A percentile compares a stretch with the other conserved stretches of the same genome.
Evolutionary conservation across 2,329 filamentous ascomycete species (phyloP).

Genomic region (Ustulina deusta): DNA sequence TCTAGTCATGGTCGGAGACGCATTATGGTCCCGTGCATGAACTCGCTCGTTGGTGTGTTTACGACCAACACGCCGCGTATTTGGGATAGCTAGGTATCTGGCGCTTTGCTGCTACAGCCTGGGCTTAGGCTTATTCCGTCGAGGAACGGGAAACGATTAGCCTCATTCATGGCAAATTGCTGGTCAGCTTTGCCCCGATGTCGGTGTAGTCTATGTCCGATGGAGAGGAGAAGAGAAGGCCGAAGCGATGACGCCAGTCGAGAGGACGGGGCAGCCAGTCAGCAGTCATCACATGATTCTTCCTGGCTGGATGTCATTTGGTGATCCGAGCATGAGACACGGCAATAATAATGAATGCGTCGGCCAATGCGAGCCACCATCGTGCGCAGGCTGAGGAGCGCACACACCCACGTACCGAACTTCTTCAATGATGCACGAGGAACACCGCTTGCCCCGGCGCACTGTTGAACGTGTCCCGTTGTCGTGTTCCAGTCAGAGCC

Average conservation of each 20-base stretch:
- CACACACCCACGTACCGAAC: slow-evolving; percentile 8
- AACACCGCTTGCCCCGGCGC: neutral
- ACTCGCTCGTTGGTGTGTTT: slow-evolving; percentile 31
- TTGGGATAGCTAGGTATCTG: slow-evolving; percentile 12
- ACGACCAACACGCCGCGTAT: slow-evolving; percentile 23
- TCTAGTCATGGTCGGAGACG: slow-evolving; percentile 2
- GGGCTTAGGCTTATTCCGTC: slow-evolving; percentile 13
- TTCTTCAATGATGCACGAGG: slow-evolving; percentile 6
- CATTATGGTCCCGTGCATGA: slow-evolving; percentile 22
- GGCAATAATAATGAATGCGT: neutral
- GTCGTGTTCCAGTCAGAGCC: slow-evolving; percentile 1
- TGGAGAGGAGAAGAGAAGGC: slow-evolving; percentile 3
- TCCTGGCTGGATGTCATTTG: slow-evolving; percentile 7
- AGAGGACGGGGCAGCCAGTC: slow-evolving; percentile 22
- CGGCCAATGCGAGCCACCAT: slow-evolving; percentile 23
- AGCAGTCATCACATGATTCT: slow-evolving; percentile 7
- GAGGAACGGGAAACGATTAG: neutral
- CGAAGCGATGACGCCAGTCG: slow-evolving; percentile 20
- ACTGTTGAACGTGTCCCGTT: slow-evolving; percentile 7
- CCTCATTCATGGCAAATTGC: slow-evolving; percentile 14
- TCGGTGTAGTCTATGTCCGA: slow-evolving; percentile 26
- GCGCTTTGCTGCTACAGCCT: slow-evolving; percentile 11
- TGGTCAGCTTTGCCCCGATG: slow-evolving; percentile 33
- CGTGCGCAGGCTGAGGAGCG: slow-evolving; percentile 7
- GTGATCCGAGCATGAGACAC: slow-evolving; percentile 2